phyloP scores from a whole-genome alignment of 352 stramenopile genomes.

The Pilasporangium apinafurcum region DNA sequence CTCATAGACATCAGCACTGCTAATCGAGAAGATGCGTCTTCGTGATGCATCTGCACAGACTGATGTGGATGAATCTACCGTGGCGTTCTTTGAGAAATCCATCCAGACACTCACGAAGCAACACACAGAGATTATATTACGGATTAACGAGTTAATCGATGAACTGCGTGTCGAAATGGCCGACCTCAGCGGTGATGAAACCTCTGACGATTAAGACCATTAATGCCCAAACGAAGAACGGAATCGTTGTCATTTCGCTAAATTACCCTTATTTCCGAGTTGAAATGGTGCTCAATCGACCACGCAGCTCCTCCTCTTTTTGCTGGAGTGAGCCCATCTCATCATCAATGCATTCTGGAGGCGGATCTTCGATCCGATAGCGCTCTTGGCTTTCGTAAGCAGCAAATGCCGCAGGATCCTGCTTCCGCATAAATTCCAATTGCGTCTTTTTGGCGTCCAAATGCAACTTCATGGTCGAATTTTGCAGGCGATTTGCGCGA shows the following conservation, averaged over 20 bases:
- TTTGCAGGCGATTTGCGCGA: conserved; percentile 42
- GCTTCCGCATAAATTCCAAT: conserved; percentile 56
- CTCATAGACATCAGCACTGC: conserved; percentile 60
- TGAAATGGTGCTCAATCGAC: conserved; percentile 44
- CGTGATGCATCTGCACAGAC: conserved; percentile 20
- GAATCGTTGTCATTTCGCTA: not conserved
- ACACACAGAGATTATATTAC: conserved; percentile 53
- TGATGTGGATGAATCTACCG: conserved; percentile 37
- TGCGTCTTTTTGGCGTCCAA: conserved; percentile 69
- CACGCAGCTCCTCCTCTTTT: conserved; percentile 52
- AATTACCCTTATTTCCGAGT: conserved; percentile 2
- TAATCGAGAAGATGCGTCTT: conserved; percentile 80
- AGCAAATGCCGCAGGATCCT: conserved; percentile 49
- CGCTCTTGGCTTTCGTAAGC: conserved; percentile 37
- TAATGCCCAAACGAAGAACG: not conserved
- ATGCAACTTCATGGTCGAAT: conserved; percentile 71
- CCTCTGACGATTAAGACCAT: conserved; percentile 1
- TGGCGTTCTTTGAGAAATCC: conserved; percentile 59
- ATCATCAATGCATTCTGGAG: conserved; percentile 34
- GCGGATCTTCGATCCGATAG: conserved; percentile 37
- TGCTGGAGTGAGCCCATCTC: conserved; percentile 38
- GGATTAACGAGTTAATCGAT: conserved; percentile 78
- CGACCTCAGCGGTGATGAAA: conserved; percentile 34
- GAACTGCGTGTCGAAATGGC: conserved; percentile 49
- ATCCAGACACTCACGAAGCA: conserved; percentile 41